Evolutionary conservation across 1,139 yeast genomes (phyloP).

Genomic region (Lodderomyces elongisporus): DNA sequence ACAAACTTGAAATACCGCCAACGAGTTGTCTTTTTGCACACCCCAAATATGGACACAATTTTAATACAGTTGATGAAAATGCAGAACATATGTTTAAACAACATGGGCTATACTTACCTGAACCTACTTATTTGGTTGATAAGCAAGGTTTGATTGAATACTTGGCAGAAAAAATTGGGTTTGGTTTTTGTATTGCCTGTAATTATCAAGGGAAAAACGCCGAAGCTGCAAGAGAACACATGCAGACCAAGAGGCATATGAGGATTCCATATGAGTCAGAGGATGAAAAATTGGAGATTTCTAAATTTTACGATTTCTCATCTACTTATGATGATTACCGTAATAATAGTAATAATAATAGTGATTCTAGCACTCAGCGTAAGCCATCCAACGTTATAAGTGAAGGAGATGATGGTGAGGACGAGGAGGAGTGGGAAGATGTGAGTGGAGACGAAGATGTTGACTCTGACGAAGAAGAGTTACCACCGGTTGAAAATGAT

Average conservation of each 20-base stretch:
- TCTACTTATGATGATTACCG: constrained; percentile 47
- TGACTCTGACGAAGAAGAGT: constrained; percentile 22
- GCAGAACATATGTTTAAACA: constrained; percentile 68
- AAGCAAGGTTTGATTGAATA: constrained; percentile 67
- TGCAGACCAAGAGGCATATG: constrained; percentile 81
- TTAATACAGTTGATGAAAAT: constrained; percentile 52
- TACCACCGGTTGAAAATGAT: constrained; percentile 29
- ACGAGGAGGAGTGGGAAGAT: constrained; percentile 10
- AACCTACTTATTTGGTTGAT: constrained; percentile 62
- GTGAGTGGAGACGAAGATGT: constrained; percentile 16
- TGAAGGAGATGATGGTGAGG: constrained; percentile 10
- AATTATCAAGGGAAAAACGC: constrained; percentile 75
- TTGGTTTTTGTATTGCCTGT: constrained; percentile 84
- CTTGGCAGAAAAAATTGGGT: constrained; percentile 76
- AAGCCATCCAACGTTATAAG: no score
- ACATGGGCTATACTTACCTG: constrained; percentile 89
- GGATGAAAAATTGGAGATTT: constrained; percentile 73
- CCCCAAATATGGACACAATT: constrained; percentile 36
- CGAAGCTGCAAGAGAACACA: constrained; percentile 88
- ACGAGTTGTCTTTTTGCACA: constrained; percentile 77
- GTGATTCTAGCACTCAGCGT: neutral
- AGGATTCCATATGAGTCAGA: constrained; percentile 82
- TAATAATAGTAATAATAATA: constrained; percentile 14
- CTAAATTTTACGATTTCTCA: constrained; percentile 83
- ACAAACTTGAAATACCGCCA: constrained; percentile 64